These are phyloP conservation scores for Clitopilus hobsonii DNA, from an alignment of 768 basidiomycete genomes.

Conservation along the genomic window DNA sequence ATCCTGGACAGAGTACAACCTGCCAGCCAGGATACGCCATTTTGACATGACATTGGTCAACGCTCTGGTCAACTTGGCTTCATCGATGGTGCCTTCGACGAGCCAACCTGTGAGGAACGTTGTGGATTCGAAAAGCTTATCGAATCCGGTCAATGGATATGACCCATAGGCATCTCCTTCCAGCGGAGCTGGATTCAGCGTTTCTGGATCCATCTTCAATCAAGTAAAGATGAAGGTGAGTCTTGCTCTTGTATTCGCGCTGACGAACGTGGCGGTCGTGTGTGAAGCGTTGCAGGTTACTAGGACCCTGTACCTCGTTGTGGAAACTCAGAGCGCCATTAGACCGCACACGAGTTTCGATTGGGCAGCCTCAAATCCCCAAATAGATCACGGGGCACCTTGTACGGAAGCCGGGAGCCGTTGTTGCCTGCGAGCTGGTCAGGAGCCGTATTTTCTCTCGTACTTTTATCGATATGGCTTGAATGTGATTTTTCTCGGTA, in stretches of 20 bases:
- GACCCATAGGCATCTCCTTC: background rate
- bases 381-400: no score
- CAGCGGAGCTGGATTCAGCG: background rate
- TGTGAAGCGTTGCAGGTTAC: background rate
- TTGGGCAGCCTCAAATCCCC: no score
- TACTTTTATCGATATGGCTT: no score
- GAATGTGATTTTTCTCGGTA: no score
- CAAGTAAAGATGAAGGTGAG: background rate
- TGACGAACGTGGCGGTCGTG: background rate
- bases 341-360: no score
- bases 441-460: no score
- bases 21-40: conserved; percentile 28
- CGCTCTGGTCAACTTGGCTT: conserved; percentile 22
- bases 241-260: background rate
- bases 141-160: conserved; percentile 31
- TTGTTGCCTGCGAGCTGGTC: no score
- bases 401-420: no score
- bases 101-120: conserved; percentile 40
- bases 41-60: conserved; percentile 25
- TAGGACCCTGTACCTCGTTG: no score
- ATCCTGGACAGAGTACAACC: conserved; percentile 17
- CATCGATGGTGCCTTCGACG: conserved; percentile 33
- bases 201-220: background rate
- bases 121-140: conserved; percentile 30
- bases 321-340: no score